phyloP scores from a whole-genome alignment of 768 basidiomycete genomes.

The Tulasnella sp. region DNA sequence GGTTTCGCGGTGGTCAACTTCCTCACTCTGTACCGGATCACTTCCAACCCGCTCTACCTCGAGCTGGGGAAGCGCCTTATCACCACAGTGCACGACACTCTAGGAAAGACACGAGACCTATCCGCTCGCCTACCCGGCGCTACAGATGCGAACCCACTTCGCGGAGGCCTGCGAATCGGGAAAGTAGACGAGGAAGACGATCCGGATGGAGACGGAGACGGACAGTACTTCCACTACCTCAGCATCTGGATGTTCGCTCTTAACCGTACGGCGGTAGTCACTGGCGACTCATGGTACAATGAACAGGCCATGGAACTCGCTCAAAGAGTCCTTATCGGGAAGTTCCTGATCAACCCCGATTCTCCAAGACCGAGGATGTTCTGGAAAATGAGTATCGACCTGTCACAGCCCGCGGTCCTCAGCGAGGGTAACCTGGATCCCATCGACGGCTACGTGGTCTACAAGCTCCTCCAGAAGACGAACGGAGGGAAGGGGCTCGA shows the following conservation, averaged over 20 bases:
- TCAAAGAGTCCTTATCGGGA: slow-evolving; percentile 41
- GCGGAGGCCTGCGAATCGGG: slow-evolving; percentile 43
- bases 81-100: slow-evolving; percentile 41
- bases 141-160: slow-evolving; percentile 41
- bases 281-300: slow-evolving; percentile 41
- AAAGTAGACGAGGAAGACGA: slow-evolving; percentile 40
- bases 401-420: slow-evolving; percentile 39
- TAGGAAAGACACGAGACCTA: slow-evolving; percentile 41
- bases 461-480: slow-evolving; percentile 39
- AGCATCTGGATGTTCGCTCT: slow-evolving; percentile 46
- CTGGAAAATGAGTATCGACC: slow-evolving; percentile 44
- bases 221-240: slow-evolving; percentile 44
- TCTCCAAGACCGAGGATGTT: slow-evolving; percentile 40
- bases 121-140: slow-evolving; percentile 40
- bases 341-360: slow-evolving; percentile 40
- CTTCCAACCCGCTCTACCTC: slow-evolving; percentile 38
- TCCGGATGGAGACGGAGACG: slow-evolving; percentile 40
- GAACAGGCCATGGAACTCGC: slow-evolving; percentile 42
- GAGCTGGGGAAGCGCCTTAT: slow-evolving; percentile 40
- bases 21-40: slow-evolving; percentile 40
- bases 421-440: slow-evolving; percentile 45
- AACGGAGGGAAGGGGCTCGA: slow-evolving; percentile 37
- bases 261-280: slow-evolving; percentile 41
- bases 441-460: slow-evolving; percentile 43
- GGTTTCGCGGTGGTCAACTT: slow-evolving; percentile 44